Evolutionary conservation across 23 red algal genomes (phyloP).

Genomic region (Gracilaria domingensis): DNA sequence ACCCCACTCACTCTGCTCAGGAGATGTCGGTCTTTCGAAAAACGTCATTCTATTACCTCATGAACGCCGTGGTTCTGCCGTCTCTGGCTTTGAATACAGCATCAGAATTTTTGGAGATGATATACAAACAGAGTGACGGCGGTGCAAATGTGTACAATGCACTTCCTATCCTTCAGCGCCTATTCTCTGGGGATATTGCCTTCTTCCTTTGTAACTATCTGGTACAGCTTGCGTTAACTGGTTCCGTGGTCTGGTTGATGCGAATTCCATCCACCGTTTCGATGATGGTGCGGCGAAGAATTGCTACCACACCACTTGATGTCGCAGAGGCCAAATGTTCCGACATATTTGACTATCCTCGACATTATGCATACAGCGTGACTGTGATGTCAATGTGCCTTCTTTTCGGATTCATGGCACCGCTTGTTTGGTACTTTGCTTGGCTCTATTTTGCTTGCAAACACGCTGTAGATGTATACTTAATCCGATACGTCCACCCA

Average conservation of each 20-base stretch:
- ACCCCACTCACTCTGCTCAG: constrained; percentile 79
- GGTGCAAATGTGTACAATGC: constrained; percentile 77
- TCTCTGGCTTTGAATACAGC: constrained; percentile 95
- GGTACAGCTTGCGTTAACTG: constrained; percentile 93
- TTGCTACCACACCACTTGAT: constrained; percentile 82
- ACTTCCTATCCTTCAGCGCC: constrained; percentile 82
- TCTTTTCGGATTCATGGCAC: constrained; percentile 94
- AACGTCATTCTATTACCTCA: constrained; percentile 91
- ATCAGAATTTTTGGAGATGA: constrained; percentile 80
- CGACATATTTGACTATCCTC: constrained; percentile 92
- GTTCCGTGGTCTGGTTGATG: constrained; percentile 82
- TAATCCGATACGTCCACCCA: constrained; percentile 90
- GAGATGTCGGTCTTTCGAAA: constrained; percentile 98
- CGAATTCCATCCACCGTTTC: constrained; percentile 72
- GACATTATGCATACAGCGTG: constrained; percentile 91
- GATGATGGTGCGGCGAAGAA: constrained; percentile 69
- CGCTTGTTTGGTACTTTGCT: constrained; percentile 92
- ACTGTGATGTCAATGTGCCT: constrained; percentile 95
- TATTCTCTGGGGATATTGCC: constrained; percentile 94
- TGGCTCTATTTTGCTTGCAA: constrained; percentile 91
- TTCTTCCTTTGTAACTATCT: constrained; percentile 97
- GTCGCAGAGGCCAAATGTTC: constrained; percentile 85
- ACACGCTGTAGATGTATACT: constrained; percentile 88
- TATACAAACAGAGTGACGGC: constrained; percentile 73
- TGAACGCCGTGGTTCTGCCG: constrained; percentile 94